Conservation (phyloP, 202 grass and related monocot species). For the Panicum virgatum region DNA sequence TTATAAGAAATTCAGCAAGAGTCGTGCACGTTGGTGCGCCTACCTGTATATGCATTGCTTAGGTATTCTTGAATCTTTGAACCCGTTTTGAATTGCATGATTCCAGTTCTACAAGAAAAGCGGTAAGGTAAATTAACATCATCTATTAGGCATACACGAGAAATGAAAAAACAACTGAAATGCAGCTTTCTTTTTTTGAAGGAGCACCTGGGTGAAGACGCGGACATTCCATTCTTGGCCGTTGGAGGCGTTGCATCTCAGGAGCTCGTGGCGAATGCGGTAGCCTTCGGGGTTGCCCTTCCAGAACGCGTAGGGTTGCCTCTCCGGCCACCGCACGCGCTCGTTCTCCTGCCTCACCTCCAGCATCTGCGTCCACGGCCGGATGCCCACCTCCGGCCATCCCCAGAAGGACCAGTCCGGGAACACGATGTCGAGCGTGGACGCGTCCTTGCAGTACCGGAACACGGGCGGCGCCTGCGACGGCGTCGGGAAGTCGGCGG, state of each 20-base stretch:
- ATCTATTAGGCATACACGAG: not conserved
- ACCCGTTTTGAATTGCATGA: slow-evolving; percentile 24
- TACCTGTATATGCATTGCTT: slow-evolving; percentile 73
- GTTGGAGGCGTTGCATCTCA: slow-evolving; percentile 48
- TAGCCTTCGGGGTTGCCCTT: slow-evolving; percentile 45
- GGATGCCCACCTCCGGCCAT: slow-evolving; percentile 68
- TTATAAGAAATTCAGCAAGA: not conserved
- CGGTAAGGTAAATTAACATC: not conserved
- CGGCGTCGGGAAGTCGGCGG: not conserved
- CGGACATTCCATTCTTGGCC: slow-evolving; percentile 46
- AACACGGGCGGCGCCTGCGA: slow-evolving; percentile 54
- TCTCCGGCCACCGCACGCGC: slow-evolving; percentile 53
- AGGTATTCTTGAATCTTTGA: slow-evolving; percentile 62
- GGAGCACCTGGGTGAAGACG: slow-evolving; percentile 34
- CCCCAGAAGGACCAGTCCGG: slow-evolving; percentile 96
- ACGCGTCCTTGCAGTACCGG: slow-evolving; percentile 69
- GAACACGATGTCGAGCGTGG: slow-evolving; percentile 59
- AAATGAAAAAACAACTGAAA: too few relatives aligned
- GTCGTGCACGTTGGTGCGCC: not conserved
- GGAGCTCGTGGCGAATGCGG: slow-evolving; percentile 43
- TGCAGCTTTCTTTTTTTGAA: not conserved
- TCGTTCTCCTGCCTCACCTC: slow-evolving; percentile 43
- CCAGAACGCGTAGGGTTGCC: slow-evolving; percentile 71
- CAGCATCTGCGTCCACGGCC: slow-evolving; percentile 50
- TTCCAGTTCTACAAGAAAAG: slow-evolving; percentile 43